Percentiles rank a stretch among this genome's conserved stretches.
Evolutionary conservation across 805 yeast genomes (phyloP).

Genomic region (Saccharomycopsis synnaedendra): DNA sequence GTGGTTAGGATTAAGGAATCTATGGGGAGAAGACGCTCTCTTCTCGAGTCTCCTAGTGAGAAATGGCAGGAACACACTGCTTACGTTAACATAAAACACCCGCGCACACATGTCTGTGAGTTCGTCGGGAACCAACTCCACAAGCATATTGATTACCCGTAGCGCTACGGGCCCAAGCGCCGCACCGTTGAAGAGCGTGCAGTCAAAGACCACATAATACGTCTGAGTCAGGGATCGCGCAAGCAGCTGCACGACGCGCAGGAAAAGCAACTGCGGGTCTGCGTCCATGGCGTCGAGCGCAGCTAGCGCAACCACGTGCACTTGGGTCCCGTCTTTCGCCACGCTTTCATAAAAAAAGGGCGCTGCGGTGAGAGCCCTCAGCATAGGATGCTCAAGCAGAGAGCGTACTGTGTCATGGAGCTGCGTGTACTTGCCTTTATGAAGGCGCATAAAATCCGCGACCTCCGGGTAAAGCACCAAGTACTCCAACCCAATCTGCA

Average conservation of each 20-base stretch:
- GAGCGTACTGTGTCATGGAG: constrained; percentile 67
- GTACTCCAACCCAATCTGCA: constrained; percentile 47
- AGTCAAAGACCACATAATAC: constrained; percentile 53
- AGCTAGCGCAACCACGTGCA: constrained; percentile 38
- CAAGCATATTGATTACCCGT: constrained; percentile 26
- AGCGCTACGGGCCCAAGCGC: constrained; percentile 19
- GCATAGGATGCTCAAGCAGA: constrained; percentile 39
- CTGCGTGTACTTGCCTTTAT: constrained; percentile 36
- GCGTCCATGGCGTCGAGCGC: constrained; percentile 27
- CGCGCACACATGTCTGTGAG: constrained; percentile 41
- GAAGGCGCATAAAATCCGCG: constrained; percentile 39
- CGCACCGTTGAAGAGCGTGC: constrained; percentile 43
- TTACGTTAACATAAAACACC: constrained; percentile 28
- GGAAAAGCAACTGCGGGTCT: constrained; percentile 61
- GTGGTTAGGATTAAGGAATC: constrained; percentile 19
- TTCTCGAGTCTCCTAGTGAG: neutral
- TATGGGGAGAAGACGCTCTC: neutral
- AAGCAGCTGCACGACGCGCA: constrained; percentile 17
- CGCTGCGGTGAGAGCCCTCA: constrained; percentile 25
- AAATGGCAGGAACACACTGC: constrained; percentile 6
- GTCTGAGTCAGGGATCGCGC: constrained; percentile 21
- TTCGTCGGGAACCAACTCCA: constrained; percentile 38
- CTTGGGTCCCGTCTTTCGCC: constrained; percentile 63
- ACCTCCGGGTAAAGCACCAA: constrained; percentile 44
- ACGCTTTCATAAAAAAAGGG: constrained; percentile 51